A percentile compares a stretch with the other conserved stretches of the same genome.
phyloP scores from a whole-genome alignment of 495 filamentous ascomycete genomes.

The Penicillium egyptiacum region DNA sequence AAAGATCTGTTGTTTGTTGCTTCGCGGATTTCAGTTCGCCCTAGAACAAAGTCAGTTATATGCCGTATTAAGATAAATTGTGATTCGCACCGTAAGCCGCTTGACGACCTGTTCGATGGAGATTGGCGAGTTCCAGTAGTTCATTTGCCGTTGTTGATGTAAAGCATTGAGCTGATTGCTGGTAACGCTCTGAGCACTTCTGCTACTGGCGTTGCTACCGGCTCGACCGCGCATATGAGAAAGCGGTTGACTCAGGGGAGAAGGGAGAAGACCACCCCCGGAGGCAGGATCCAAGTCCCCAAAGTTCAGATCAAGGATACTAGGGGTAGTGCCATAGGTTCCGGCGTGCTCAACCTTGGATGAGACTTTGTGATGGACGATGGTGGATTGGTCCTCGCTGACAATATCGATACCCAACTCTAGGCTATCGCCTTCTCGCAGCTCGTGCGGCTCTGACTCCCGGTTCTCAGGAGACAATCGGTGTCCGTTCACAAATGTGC shows the following conservation, averaged over 20 bases:
- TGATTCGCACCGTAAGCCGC: conserved; percentile 76
- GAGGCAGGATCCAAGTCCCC: conserved; percentile 76
- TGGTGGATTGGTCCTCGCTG: conserved; percentile 94
- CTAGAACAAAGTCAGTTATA: conserved; percentile 47
- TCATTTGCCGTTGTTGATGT: conserved; percentile 67
- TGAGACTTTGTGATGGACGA: conserved; percentile 97
- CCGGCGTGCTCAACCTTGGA: conserved; percentile 95
- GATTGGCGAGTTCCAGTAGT: conserved; percentile 81
- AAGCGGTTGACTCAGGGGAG: conserved; percentile 55
- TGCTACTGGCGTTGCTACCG: conserved; percentile 67
- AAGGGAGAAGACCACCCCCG: conserved; percentile 66
- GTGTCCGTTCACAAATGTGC: conserved; percentile 94
- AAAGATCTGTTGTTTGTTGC: conserved; percentile 81
- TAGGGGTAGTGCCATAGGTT: conserved; percentile 62
- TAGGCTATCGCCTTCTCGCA: conserved; percentile 82
- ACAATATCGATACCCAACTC: conserved; percentile 98
- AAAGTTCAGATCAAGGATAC: conserved; percentile 83
- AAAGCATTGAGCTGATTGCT: conserved; percentile 59
- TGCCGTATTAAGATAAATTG: neutral
- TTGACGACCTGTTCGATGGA: conserved; percentile 96
- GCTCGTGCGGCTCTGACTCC: conserved; percentile 90
- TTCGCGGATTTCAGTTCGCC: conserved; percentile 83
- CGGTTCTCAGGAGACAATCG: conserved; percentile 88
- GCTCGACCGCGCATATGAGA: conserved; percentile 67
- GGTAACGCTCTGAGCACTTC: conserved; percentile 52